Conservation (phyloP, 202 grass and related monocot genomes). For the Panicum hallii region DNA sequence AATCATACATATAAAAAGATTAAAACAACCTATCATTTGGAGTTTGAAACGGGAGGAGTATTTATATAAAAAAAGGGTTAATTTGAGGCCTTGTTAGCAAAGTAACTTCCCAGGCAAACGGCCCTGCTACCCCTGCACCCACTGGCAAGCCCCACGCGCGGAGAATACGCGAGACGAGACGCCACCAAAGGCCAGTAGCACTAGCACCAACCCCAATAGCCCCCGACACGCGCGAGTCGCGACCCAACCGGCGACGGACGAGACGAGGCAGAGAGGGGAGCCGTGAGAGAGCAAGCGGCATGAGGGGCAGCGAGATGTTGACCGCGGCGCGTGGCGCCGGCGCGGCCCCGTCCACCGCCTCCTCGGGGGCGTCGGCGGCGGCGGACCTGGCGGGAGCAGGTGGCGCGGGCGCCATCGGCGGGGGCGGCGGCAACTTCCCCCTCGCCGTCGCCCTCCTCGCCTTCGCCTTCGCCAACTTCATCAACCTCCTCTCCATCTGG, state of each 20-base stretch:
- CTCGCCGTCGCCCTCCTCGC: constrained; percentile 86
- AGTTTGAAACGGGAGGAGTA: too few species aligned
- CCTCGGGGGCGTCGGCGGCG: constrained; percentile 16
- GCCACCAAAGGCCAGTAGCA: constrained; percentile 14
- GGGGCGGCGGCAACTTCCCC: constrained; percentile 63
- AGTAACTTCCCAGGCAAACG: too few species aligned
- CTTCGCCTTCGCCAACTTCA: constrained; percentile 79
- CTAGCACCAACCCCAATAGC: background rate
- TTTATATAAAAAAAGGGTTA: too few species aligned
- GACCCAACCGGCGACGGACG: constrained; percentile 34
- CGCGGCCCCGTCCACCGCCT: constrained; percentile 45
- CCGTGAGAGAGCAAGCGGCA: constrained; percentile 39
- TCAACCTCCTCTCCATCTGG: constrained; percentile 97
- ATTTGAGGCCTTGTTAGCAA: too few species aligned
- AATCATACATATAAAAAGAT: too few species aligned
- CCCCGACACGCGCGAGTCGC: background rate
- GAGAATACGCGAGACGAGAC: constrained; percentile 17
- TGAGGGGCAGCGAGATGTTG: constrained; percentile 58
- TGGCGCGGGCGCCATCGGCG: background rate
- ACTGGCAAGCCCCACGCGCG: background rate
- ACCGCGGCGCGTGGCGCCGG: constrained; percentile 51
- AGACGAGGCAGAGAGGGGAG: constrained; percentile 9
- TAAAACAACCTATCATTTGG: too few species aligned
- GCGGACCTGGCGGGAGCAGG: constrained; percentile 51
- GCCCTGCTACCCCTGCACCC: too few species aligned